These are phyloP conservation scores for Pseudoscleropodium purum DNA, from an alignment of 225 moss, liverwort and hornwort genomes.

Conservation along the genomic window DNA sequence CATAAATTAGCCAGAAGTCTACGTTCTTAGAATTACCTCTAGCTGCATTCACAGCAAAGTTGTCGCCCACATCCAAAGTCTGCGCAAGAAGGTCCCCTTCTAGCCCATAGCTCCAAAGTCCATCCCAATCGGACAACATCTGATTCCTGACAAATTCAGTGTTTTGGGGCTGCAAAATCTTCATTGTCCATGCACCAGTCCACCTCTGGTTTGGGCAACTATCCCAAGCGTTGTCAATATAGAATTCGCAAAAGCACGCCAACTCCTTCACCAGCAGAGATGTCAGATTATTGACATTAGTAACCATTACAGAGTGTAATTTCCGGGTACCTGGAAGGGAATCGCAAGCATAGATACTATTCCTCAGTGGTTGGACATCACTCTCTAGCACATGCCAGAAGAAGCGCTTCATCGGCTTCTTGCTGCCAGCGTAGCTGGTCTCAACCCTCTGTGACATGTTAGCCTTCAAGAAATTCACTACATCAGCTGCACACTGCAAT, in stretches of 20 bases:
- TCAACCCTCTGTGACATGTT: too few species aligned
- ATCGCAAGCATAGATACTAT: not conserved
- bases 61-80: not conserved
- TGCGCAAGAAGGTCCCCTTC: not conserved
- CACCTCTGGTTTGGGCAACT: too few species aligned
- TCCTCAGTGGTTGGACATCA: not conserved
- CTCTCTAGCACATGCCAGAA: too few species aligned
- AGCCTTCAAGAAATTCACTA: too few species aligned
- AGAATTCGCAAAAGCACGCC: not conserved
- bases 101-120: not conserved
- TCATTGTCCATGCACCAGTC: too few species aligned
- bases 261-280: not conserved
- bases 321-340: not conserved
- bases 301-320: not conserved
- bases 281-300: not conserved
- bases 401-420: too few species aligned
- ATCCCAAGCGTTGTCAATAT: too few species aligned
- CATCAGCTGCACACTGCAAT: not conserved
- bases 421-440: accelerated
- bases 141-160: not conserved
- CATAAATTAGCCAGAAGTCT: too few species aligned
- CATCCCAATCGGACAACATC: not conserved
- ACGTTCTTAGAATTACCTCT: too few species aligned
- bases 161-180: not conserved
- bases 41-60: too few species aligned